Conservation (phyloP, 2,329 filamentous ascomycete species). For the Didymella segeticola region DNA sequence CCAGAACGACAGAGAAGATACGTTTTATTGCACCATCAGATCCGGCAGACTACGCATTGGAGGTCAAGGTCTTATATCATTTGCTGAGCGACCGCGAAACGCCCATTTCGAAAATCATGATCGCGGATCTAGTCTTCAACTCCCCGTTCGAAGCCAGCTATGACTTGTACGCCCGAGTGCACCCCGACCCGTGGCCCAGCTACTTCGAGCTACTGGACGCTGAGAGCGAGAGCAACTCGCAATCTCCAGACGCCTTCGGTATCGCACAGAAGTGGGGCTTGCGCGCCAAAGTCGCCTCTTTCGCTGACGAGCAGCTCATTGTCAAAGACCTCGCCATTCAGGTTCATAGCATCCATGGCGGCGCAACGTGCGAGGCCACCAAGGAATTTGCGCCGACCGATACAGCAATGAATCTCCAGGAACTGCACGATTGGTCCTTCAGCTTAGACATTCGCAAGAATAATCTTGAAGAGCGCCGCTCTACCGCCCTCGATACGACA, state of each 20-base stretch:
- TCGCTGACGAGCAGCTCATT: conserved; percentile 69
- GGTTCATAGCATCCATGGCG: conserved; percentile 66
- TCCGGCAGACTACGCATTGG: conserved; percentile 69
- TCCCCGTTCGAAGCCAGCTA: conserved; percentile 92
- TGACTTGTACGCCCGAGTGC: conserved; percentile 80
- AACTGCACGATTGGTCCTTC: conserved; percentile 75
- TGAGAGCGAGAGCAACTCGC: conserved; percentile 39
- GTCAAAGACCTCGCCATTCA: conserved; percentile 71
- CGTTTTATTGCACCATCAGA: conserved; percentile 51
- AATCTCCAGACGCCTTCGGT: conserved; percentile 60
- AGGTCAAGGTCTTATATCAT: conserved; percentile 77
- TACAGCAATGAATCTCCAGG: conserved; percentile 65
- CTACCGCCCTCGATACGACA: conserved; percentile 75
- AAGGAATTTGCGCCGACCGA: conserved; percentile 38
- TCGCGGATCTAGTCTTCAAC: conserved; percentile 74
- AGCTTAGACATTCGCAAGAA: conserved; percentile 76
- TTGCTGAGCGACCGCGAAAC: conserved; percentile 81
- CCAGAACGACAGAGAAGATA: conserved; percentile 44
- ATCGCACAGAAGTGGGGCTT: conserved; percentile 84
- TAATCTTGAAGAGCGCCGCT: conserved; percentile 80
- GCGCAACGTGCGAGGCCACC: conserved; percentile 62
- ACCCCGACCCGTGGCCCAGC: conserved; percentile 82
- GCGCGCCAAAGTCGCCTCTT: conserved; percentile 74
- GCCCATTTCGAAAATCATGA: conserved; percentile 75
- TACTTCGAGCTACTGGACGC: conserved; percentile 72